These are phyloP conservation scores for Cutaneotrichosporon dermatis DNA, from an alignment of 1,284 basidiomycete species.

Conservation along the genomic window DNA sequence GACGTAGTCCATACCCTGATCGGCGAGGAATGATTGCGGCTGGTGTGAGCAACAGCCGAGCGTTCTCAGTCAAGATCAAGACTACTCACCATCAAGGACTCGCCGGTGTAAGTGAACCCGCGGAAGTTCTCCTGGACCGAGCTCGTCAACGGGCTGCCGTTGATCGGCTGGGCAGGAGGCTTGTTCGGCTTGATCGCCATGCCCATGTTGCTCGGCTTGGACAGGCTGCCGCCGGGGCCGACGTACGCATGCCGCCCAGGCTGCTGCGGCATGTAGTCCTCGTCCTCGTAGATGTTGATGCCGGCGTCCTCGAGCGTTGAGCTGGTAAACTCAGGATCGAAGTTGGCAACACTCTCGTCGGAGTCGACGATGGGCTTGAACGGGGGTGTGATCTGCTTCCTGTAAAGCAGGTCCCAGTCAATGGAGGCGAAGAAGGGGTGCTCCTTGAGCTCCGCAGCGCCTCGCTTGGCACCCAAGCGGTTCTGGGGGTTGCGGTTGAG, in stretches of 20 bases:
- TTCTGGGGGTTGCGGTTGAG: constrained; percentile 97
- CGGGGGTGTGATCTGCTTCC: constrained; percentile 89
- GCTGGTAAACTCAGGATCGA: constrained; percentile 93
- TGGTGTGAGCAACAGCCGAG: constrained; percentile 7
- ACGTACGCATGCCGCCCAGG: constrained; percentile 43
- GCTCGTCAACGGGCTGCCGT: constrained; percentile 68
- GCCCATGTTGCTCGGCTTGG: constrained; percentile 32
- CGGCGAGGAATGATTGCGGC: constrained; percentile 50
- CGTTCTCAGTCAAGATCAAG: background rate
- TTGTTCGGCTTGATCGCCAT: constrained; percentile 45
- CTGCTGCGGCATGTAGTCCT: constrained; percentile 25
- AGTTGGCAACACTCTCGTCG: constrained; percentile 95
- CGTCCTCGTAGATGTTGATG: constrained; percentile 59
- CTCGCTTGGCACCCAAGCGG: constrained; percentile 83
- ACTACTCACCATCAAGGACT: constrained; percentile 58
- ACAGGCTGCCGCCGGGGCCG: constrained; percentile 45
- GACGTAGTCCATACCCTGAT: constrained; percentile 46
- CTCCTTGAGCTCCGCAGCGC: constrained; percentile 90
- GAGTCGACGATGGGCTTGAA: constrained; percentile 98
- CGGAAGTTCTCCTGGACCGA: constrained; percentile 92
- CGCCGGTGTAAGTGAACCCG: constrained; percentile 83
- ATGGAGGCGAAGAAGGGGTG: constrained; percentile 92
- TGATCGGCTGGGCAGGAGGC: constrained; percentile 23
- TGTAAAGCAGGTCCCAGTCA: constrained; percentile 80
- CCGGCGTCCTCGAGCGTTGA: constrained; percentile 51